phyloP scores from a whole-genome alignment of 2,329 filamentous ascomycete genomes.

The Verticillium longisporum region DNA sequence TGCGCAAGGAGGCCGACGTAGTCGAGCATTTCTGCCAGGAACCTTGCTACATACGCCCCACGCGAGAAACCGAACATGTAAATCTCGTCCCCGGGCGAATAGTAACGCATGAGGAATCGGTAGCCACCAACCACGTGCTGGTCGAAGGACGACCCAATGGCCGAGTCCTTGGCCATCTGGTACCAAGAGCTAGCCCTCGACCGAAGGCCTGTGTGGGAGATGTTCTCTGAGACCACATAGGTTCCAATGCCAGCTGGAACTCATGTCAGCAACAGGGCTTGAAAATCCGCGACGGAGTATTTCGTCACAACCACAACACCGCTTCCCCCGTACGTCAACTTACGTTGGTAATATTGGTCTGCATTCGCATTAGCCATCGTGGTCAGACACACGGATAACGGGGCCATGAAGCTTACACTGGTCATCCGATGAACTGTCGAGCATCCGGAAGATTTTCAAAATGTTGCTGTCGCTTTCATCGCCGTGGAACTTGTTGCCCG shows the following conservation, averaged over 20 bases:
- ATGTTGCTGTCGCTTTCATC: constrained; percentile 60
- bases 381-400: not conserved
- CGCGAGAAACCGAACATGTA: constrained; percentile 71
- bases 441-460: constrained; percentile 64
- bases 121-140: constrained; percentile 81
- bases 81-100: constrained; percentile 56
- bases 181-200: constrained; percentile 61
- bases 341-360: constrained; percentile 58
- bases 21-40: constrained; percentile 78
- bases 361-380: not conserved
- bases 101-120: constrained; percentile 70
- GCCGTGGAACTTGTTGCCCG: constrained; percentile 57
- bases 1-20: constrained; percentile 72
- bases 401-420: constrained; percentile 38
- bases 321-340: constrained; percentile 14
- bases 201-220: constrained; percentile 49
- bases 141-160: constrained; percentile 72
- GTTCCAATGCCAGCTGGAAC: constrained; percentile 61
- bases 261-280: not conserved
- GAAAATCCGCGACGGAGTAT: too few species aligned
- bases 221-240: constrained; percentile 55
- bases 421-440: constrained; percentile 55
- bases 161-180: constrained; percentile 69
- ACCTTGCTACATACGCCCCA: constrained; percentile 67
- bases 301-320: too few species aligned